Evolutionary conservation across 176 grass and related monocot species (phyloP), one percentile per base, ranked within the genome.

Genomic region (Raddia distichophylla): DNA sequence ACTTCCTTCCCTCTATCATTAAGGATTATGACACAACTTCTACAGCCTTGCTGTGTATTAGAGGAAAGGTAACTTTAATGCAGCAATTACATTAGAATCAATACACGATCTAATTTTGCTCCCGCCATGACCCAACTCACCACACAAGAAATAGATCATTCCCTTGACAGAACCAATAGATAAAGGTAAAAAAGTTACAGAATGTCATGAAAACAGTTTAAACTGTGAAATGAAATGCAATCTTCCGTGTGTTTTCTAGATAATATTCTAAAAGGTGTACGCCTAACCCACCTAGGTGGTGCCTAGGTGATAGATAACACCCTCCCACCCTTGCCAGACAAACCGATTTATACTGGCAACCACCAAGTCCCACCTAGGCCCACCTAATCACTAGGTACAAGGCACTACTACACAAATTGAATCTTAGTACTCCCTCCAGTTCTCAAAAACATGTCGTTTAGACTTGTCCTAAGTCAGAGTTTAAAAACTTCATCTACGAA

Each of bases 91-190:
- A 51, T 20, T 52, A 17, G 5, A 64, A 51, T 8, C 20, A 32
- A 34, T 8, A 70, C 44, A 34, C 22, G 57, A 86, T 72, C 46
- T 51, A 64, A 64, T 78, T 8, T 13, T 53, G 51, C 17, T 73
- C 32, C 45, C 15, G 57, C 40, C 11, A 64, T 64, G 19, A 63
- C 20, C 53, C 15, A 81, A 10, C 57, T 60, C 64, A 69, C 27
- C 7, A 82, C 35, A 73, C 19, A 40, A 82, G 46, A 56, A 58
- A 58, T 17, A 44, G 16, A 20, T 3, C n/a, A 71, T 32, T 19
- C 67, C 19, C 20, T 47, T 73, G 37, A 52, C 43, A 42, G 50
- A 85, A 79, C 0, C 19, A 78, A 53, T 8, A 64, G 22, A 78
- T 15, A 40, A 54, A 64, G 22, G 6, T 45, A 58, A 75, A 56